phyloP scores from a whole-genome alignment of 2,329 filamentous ascomycete genomes.

The Penicillium paneum region DNA sequence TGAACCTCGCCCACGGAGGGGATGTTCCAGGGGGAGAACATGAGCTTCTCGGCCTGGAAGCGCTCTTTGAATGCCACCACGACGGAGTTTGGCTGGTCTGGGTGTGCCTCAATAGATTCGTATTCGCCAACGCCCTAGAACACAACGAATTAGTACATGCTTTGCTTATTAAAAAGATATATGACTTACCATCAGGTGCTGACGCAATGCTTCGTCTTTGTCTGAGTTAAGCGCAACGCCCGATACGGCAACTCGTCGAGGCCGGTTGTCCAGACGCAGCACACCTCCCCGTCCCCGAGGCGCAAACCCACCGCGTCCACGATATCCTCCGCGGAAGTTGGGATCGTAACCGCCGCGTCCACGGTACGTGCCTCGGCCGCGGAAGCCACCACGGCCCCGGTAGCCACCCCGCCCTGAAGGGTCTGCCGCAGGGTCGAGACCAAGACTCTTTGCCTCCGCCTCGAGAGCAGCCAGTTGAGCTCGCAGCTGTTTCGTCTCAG shows the following conservation, averaged over 20 bases:
- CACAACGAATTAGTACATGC: conserved; percentile 8
- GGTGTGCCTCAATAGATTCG: conserved; percentile 44
- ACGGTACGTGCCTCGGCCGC: conserved; percentile 40
- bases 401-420: conserved; percentile 32
- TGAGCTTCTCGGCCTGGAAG: conserved; percentile 55
- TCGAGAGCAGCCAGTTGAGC: conserved; percentile 55
- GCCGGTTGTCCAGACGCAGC: conserved; percentile 57
- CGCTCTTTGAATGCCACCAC: conserved; percentile 49
- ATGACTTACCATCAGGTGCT: conserved; percentile 52
- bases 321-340: conserved; percentile 39
- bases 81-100: conserved; percentile 39
- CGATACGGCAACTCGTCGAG: conserved; percentile 52
- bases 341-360: conserved; percentile 43
- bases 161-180: neutral
- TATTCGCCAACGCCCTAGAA: conserved; percentile 47
- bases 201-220: conserved; percentile 55
- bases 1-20: conserved; percentile 54
- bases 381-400: conserved; percentile 38
- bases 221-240: conserved; percentile 48
- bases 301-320: conserved; percentile 42
- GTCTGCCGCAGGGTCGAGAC: conserved; percentile 46
- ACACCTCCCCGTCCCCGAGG: conserved; percentile 48
- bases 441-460: conserved; percentile 53
- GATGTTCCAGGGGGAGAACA: conserved; percentile 47
- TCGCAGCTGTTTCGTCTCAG: conserved; percentile 53